Evolutionary conservation across 2,329 filamentous ascomycete genomes (phyloP), one percentile per base, ranked within the genome.

Genomic region (Cryoendolithus antarcticus): DNA sequence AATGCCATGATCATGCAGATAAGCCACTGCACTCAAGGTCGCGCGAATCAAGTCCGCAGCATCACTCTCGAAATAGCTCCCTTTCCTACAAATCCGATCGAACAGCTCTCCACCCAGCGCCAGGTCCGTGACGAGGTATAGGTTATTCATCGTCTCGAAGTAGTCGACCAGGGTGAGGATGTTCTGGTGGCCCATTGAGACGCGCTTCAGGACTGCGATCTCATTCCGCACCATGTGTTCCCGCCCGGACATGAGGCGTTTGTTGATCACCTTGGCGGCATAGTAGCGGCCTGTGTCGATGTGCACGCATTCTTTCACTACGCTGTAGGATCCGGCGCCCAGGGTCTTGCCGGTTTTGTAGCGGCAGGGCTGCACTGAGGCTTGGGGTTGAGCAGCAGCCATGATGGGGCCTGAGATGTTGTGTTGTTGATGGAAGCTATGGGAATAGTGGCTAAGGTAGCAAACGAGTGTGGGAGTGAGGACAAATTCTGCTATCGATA

Each of bases 161-260:
- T 96, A 98, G 67, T 98, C 91, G 54, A 96, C 91, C 43, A 98
- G 73, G 1, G 91, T 98, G 45, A 98, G 69, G 59, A 98, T 96
- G 59, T 98, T 98, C 62, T 91, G 85, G 65, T 98, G 89, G 40
- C 91, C 91, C 84, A 98, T 94, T 1, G 89, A 96, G n/a, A 98
- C 89, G 56, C 82, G 82, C 64, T 96, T 96, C 50, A 98, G 72
- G 19, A 98, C 86, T 5, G 91, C 89, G 54, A 98, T 98, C 66
- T 98, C 91, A 61, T 98, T 98, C 47, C 91, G 82, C 56, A 95
- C 91, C 91, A 98, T 98, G 63, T 96, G 91, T 66, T 98, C 91
- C 51, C 91, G 75, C 29, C 91, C 91, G 5, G 86, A 84, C 91
- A 98, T 98, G 50, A 98, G 70, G 42, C 89, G 75, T 72, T 98